Percentiles rank a stretch among this genome's conserved stretches.
phyloP scores from a whole-genome alignment of 768 basidiomycete genomes.

The Tulasnella sp. region DNA sequence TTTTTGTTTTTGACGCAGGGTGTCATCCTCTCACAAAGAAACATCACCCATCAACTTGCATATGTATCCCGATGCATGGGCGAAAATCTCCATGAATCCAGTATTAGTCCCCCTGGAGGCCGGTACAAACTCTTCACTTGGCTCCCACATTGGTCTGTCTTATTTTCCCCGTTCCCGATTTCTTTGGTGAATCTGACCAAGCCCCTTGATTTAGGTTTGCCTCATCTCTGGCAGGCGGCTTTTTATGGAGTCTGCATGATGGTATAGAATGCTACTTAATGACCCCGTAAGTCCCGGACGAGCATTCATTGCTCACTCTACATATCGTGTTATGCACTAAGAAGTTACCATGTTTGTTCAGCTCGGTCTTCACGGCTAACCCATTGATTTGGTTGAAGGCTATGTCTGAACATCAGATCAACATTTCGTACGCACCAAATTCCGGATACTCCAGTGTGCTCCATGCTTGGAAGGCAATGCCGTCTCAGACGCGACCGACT shows the following conservation, averaged over 20 bases:
- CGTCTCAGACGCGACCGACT: neutral
- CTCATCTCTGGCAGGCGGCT: neutral
- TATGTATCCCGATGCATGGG: neutral
- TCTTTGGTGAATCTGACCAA: no score
- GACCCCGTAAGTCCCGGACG: neutral
- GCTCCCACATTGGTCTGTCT: neutral
- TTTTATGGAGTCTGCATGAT: neutral
- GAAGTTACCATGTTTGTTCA: no score
- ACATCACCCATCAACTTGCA: slow-evolving; percentile 1
- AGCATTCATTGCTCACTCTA: no score
- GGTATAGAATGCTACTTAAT: neutral
- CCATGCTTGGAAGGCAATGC: neutral
- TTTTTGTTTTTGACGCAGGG: neutral
- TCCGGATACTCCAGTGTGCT: neutral
- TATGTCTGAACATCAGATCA: slow-evolving; percentile 2
- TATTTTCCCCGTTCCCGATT: no score
- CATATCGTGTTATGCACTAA: no score
- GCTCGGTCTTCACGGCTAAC: neutral
- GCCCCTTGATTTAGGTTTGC: neutral
- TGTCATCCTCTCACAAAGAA: neutral
- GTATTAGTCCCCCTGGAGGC: neutral
- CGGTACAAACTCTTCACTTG: neutral
- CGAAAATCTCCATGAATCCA: neutral
- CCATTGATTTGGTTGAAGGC: neutral
- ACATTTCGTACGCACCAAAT: neutral